Conservation (phyloP, 73 alveolate genomes). For the Tetrahymena elliotti region DNA sequence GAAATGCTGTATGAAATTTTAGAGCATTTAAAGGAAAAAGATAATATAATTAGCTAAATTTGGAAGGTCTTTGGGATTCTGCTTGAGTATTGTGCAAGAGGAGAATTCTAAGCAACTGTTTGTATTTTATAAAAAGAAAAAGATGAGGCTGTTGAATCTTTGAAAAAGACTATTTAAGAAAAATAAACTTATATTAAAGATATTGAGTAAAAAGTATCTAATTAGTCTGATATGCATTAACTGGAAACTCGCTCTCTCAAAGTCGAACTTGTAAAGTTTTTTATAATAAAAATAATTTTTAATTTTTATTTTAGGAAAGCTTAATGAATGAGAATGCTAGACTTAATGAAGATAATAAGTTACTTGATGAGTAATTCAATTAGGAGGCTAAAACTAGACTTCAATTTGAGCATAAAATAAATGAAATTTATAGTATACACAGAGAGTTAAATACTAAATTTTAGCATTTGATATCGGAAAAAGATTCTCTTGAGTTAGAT, state of each 20-base stretch:
- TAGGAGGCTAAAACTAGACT: background rate
- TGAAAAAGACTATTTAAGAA: background rate
- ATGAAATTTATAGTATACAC: background rate
- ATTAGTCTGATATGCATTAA: background rate
- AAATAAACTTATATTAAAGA: background rate
- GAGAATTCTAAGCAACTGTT: background rate
- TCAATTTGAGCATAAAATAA: background rate
- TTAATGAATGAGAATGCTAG: background rate
- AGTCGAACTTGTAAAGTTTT: background rate
- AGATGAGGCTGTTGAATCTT: background rate
- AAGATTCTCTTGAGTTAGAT: background rate
- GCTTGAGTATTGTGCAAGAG: slow-evolving; percentile 54
- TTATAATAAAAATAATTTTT: background rate
- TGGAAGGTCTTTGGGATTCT: slow-evolving; percentile 61
- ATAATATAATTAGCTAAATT: slow-evolving; percentile 11
- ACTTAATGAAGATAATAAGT: background rate
- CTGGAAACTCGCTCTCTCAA: background rate
- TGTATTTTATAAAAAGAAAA: background rate
- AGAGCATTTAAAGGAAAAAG: slow-evolving; percentile 40
- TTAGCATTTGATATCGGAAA: background rate
- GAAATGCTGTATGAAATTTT: slow-evolving; percentile 46
- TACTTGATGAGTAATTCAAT: background rate
- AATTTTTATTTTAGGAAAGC: background rate
- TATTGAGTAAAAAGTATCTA: background rate
- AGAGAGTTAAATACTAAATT: background rate